Evolutionary conservation across 306 rosid genomes (phyloP).

Genomic region (Dryas alaskensis): DNA sequence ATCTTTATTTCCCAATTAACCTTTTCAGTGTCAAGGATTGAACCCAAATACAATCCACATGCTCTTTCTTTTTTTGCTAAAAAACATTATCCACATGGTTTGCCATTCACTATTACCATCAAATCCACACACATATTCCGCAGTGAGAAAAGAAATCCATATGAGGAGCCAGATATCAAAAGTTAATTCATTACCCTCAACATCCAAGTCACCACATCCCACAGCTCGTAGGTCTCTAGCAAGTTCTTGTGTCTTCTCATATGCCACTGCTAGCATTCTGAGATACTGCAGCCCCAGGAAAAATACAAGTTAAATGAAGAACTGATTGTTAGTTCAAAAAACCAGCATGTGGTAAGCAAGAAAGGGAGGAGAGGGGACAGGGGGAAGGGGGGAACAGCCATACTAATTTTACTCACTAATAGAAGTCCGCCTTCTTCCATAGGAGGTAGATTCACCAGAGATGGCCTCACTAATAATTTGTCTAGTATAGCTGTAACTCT

Average conservation of each 20-base stretch:
- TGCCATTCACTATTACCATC: neutral
- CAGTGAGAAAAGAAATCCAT: neutral
- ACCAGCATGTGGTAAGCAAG: slow-evolving; percentile 9
- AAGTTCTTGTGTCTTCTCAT: slow-evolving; percentile 95
- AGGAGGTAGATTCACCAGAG: slow-evolving; percentile 84
- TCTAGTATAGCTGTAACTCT: slow-evolving; percentile 85
- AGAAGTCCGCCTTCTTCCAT: slow-evolving; percentile 97
- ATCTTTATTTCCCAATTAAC: neutral
- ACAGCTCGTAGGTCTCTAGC: slow-evolving; percentile 84
- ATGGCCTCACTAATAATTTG: slow-evolving; percentile 83
- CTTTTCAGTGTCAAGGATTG: neutral
- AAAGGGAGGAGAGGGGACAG: slow-evolving; percentile 1
- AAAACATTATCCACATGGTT: neutral
- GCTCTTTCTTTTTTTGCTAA: neutral
- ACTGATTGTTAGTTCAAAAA: slow-evolving; percentile 18
- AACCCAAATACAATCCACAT: neutral
- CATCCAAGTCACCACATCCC: slow-evolving; percentile 99
- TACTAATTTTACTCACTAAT: slow-evolving; percentile 57
- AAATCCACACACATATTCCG: neutral
- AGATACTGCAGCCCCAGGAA: slow-evolving; percentile 75
- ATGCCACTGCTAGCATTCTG: slow-evolving; percentile 96
- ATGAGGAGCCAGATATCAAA: neutral
- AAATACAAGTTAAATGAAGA: slow-evolving; percentile 34
- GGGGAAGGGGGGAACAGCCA: slow-evolving; percentile 21
- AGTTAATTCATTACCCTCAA: slow-evolving; percentile 67